Evolutionary conservation across 2,329 filamentous ascomycete species (phyloP).

Genomic region (Paecilomyces variotii): DNA sequence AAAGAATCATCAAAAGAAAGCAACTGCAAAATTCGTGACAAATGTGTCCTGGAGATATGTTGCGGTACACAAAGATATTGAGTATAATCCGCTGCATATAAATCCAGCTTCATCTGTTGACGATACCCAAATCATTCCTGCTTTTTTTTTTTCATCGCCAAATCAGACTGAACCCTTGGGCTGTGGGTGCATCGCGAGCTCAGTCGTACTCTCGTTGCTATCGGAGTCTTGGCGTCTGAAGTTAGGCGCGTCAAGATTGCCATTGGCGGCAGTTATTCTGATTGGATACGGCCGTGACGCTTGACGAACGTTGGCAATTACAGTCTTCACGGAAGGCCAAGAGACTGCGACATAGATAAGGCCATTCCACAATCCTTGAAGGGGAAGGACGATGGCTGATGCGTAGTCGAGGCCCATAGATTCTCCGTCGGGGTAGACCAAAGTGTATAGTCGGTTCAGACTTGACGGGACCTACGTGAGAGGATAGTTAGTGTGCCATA

Average conservation of each 20-base stretch:
- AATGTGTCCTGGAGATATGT: too few relatives aligned
- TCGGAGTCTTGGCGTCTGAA: neutral
- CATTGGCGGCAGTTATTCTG: neutral
- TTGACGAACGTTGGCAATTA: neutral
- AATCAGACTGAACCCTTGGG: neutral
- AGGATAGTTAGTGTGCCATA: too few relatives aligned
- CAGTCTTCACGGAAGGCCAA: constrained; percentile 51
- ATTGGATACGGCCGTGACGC: neutral
- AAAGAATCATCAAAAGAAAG: too few relatives aligned
- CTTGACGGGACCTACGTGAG: constrained; percentile 54
- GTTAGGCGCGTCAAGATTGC: neutral
- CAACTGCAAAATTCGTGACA: too few relatives aligned
- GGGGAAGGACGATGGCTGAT: constrained; percentile 65
- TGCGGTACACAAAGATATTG: too few relatives aligned
- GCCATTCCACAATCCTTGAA: constrained; percentile 81
- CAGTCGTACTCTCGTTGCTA: neutral
- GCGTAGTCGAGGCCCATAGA: constrained; percentile 58
- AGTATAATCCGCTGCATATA: neutral
- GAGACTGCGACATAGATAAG: constrained; percentile 68
- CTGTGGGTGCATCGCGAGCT: neutral
- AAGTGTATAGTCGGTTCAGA: constrained; percentile 65
- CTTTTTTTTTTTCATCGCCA: neutral
- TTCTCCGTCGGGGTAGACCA: constrained; percentile 48
- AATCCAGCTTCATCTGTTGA: neutral
- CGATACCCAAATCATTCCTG: neutral